Percentiles rank a stretch among this genome's conserved stretches.
Conservation (phyloP, 164 flowering plant species). For the Echeveria elegans region DNA sequence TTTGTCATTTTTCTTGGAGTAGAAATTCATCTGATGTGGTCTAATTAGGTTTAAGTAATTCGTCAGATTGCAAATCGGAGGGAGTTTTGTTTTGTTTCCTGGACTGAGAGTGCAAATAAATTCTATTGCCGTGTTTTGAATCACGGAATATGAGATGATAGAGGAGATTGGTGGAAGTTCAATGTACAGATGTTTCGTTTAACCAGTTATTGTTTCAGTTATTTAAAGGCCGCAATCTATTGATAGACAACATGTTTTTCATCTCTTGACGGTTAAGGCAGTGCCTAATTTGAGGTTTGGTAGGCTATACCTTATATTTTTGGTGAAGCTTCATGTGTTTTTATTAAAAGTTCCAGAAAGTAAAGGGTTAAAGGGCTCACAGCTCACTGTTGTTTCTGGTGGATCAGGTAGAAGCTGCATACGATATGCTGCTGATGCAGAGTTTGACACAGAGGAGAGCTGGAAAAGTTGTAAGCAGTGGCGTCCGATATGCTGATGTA, state of each 20-base stretch:
- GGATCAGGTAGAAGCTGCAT: slow-evolving; percentile 89
- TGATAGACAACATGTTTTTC: not conserved
- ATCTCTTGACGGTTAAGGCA: not conserved
- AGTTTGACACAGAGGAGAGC: slow-evolving; percentile 75
- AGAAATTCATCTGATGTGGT: no score
- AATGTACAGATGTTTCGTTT: not conserved
- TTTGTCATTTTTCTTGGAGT: no score
- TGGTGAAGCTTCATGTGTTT: not conserved
- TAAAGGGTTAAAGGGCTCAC: not conserved
- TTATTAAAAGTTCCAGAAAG: not conserved
- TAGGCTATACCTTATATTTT: not conserved
- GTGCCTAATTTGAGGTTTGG: not conserved
- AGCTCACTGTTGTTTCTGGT: not conserved
- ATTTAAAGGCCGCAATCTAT: not conserved
- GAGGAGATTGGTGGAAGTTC: no score
- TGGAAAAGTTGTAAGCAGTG: slow-evolving; percentile 68
- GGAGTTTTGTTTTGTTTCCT: no score
- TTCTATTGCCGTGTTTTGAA: no score
- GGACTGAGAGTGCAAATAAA: no score
- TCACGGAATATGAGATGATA: no score
- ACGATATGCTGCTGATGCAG: slow-evolving; percentile 89
- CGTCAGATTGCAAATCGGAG: no score
- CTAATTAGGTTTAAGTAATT: no score
- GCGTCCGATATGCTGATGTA: slow-evolving; percentile 81
- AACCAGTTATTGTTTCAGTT: not conserved